Evolutionary conservation across 495 filamentous ascomycete genomes (phyloP), one percentile per base, ranked within the genome.

Genomic region (Haplographium delicatum): DNA sequence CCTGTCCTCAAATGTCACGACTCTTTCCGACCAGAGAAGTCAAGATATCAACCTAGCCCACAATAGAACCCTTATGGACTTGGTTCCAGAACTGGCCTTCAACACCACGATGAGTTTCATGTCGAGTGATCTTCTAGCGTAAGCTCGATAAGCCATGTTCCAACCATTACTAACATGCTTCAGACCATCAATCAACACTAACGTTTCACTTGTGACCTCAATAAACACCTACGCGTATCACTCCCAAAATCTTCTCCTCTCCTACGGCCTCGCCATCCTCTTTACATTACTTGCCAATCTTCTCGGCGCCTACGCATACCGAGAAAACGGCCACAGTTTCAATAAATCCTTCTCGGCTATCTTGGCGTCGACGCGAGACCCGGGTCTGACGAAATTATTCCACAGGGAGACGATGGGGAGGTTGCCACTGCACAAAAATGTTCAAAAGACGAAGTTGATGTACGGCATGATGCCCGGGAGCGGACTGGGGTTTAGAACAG

Each of bases 201-300:
- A 31, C 24, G 51, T 61, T 11, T 35, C 15, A 23, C 2, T 33
- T 7, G 44, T 31, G 8, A 10, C 2, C 10, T 26, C 48, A 1
- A 30, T 52, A 7, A 54, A 57, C 27, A 15, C n/a, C 19, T 63
- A 61, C 43, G 28, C 39, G 38, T 63, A 61, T 49, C 46, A 53
- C 25, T 42, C 60, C 15, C 44, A 58, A 22, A 62, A 51, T n/a
- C 58, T 63, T 13, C 49, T 65, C 15, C 62, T 62, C 8, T 60
- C 73, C 6, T 74, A 78, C 54, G 71, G 64, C 18, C 47, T 63
- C 13, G 51, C 73, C 8, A 73, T 76, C 64, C 54, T 64, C 9
- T 23, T 68, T 20, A 60, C 65, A 37, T 62, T 70, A 42, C 51
- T 61, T 19, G 50, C 47, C 1, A 50, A 40, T 40, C 9, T 53